These are phyloP conservation scores for Otatea glauca DNA, from an alignment of 176 grass and related monocot genomes.

Conservation along the genomic window DNA sequence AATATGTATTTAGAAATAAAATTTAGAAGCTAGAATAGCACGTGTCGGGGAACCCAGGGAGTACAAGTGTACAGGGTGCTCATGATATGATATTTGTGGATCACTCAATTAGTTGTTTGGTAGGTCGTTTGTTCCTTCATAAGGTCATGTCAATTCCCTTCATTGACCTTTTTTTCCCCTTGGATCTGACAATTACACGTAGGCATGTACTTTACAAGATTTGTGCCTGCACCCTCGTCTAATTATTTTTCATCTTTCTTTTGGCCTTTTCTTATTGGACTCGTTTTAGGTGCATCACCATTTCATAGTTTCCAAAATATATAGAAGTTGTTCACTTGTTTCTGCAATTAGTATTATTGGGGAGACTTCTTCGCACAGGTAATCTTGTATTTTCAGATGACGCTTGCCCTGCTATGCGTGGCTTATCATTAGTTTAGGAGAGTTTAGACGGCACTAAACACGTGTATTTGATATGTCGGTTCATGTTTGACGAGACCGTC, in stretches of 20 bases:
- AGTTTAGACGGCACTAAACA: background rate
- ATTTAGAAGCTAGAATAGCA: too few relatives aligned
- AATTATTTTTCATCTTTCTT: background rate
- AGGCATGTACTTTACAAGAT: background rate
- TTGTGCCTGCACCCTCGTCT: background rate
- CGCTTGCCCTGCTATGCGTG: background rate
- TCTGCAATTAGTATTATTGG: background rate
- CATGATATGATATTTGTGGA: background rate
- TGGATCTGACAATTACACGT: background rate
- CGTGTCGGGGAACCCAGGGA: too few relatives aligned
- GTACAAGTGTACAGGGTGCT: background rate
- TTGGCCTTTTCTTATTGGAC: background rate
- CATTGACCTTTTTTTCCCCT: background rate
- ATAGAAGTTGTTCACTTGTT: background rate
- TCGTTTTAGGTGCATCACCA: background rate
- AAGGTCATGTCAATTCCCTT: slow-evolving; percentile 9
- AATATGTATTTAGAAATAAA: too few relatives aligned
- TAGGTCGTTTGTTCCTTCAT: slow-evolving; percentile 47
- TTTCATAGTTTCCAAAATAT: background rate
- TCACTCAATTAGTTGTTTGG: background rate
- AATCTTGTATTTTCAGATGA: too few relatives aligned
- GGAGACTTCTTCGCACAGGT: background rate
- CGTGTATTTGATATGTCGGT: background rate
- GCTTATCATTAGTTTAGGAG: background rate
- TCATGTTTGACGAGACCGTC: background rate